Evolutionary conservation across 441 rosid genomes (phyloP).

Genomic region (Pelargonium fulgidum): DNA sequence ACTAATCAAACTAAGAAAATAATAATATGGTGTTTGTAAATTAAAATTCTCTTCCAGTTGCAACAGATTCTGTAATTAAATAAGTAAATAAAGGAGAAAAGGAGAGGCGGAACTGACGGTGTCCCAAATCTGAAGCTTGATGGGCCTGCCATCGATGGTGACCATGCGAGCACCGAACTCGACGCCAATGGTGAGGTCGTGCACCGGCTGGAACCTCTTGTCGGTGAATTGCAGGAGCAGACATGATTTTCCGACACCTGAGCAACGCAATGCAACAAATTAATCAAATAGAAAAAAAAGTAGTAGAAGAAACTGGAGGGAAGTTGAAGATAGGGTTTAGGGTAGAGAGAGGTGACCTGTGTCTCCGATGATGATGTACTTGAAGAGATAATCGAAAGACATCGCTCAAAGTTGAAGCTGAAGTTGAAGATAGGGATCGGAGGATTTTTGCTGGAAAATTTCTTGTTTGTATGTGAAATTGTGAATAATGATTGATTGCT

Average conservation of each 20-base stretch:
- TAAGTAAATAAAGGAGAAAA: neutral
- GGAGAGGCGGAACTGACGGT: slow-evolving; percentile 28
- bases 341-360: too few species aligned
- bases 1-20: too few species aligned
- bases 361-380: slow-evolving; percentile 81
- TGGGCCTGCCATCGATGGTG: slow-evolving; percentile 50
- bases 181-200: slow-evolving; percentile 71
- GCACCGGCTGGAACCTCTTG: slow-evolving; percentile 72
- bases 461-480: too few species aligned
- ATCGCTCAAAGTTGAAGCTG: too few species aligned
- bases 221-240: slow-evolving; percentile 64
- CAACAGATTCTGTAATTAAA: too few species aligned
- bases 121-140: slow-evolving; percentile 74
- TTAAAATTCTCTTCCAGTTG: too few species aligned
- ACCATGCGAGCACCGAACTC: slow-evolving; percentile 78
- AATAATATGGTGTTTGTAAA: too few species aligned
- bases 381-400: slow-evolving; percentile 79
- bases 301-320: neutral
- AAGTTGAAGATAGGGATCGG: too few species aligned
- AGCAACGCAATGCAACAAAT: slow-evolving; percentile 11
- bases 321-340: neutral
- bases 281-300: too few species aligned
- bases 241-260: slow-evolving; percentile 69
- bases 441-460: too few species aligned
- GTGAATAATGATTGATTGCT: too few species aligned